These are phyloP conservation scores for Colletotrichum lindemuthianum DNA, from an alignment of 2,329 filamentous ascomycete genomes.

Conservation along the genomic window DNA sequence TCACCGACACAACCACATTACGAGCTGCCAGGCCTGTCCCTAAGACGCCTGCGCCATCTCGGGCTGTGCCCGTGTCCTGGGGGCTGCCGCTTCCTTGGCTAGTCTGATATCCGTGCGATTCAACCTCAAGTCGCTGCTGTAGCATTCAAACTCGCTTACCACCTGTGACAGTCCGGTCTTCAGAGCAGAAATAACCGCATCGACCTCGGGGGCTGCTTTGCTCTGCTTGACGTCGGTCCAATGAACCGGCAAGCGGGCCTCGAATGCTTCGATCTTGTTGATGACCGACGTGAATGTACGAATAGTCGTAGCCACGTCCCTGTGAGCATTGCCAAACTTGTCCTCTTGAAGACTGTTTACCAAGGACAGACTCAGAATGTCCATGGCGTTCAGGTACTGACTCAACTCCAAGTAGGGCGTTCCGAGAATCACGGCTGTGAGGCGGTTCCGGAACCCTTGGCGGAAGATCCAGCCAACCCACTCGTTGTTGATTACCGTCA, in stretches of 20 bases:
- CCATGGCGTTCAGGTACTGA: constrained; percentile 77
- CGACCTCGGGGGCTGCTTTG: constrained; percentile 72
- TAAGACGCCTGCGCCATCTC: constrained; percentile 45
- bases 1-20: constrained; percentile 1
- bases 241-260: constrained; percentile 68
- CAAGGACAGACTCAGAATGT: constrained; percentile 74
- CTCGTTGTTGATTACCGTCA: constrained; percentile 56
- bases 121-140: constrained; percentile 76
- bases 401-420: constrained; percentile 76
- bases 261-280: constrained; percentile 75
- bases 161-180: constrained; percentile 73
- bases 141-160: constrained; percentile 77
- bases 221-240: constrained; percentile 79
- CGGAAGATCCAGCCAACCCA: constrained; percentile 76
- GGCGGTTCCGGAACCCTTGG: constrained; percentile 72
- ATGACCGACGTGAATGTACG: constrained; percentile 77
- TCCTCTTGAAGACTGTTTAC: constrained; percentile 83
- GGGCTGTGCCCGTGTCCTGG: constrained; percentile 35
- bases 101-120: constrained; percentile 76
- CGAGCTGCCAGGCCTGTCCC: not conserved
- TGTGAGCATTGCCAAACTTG: constrained; percentile 84
- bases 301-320: constrained; percentile 80
- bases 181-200: constrained; percentile 73
- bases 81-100: constrained; percentile 72
- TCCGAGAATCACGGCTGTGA: constrained; percentile 76